These are phyloP conservation scores for Jaapia argillacea DNA, from an alignment of 768 basidiomycete genomes.

Conservation along the genomic window DNA sequence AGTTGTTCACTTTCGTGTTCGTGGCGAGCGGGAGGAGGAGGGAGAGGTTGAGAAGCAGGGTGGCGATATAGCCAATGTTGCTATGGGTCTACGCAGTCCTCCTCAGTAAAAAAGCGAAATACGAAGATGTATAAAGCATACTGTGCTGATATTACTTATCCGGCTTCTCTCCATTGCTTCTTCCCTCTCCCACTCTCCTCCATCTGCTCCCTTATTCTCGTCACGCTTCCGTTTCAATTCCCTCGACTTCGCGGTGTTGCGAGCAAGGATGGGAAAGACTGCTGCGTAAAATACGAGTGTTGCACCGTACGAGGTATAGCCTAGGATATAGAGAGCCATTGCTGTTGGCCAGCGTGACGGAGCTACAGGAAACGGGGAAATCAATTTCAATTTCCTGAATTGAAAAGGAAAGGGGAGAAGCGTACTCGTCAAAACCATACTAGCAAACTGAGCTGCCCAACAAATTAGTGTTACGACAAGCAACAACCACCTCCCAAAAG, in stretches of 20 bases:
- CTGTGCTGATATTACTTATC: constrained; percentile 79
- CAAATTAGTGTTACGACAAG: constrained; percentile 61
- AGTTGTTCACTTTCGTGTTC: constrained; percentile 64
- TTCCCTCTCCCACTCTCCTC: constrained; percentile 63
- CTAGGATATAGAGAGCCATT: constrained; percentile 73
- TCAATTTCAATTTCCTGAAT: too few relatives aligned
- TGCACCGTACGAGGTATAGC: constrained; percentile 72
- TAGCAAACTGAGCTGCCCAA: constrained; percentile 75
- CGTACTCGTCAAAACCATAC: constrained; percentile 63
- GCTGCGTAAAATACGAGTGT: constrained; percentile 78
- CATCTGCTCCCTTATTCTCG: too few relatives aligned
- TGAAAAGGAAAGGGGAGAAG: constrained; percentile 4
- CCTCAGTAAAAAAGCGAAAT: background rate
- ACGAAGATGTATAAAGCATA: constrained; percentile 19
- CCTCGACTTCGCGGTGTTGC: constrained; percentile 61
- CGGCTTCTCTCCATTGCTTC: constrained; percentile 78
- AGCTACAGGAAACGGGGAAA: constrained; percentile 26
- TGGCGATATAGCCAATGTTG: constrained; percentile 65
- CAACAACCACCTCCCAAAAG: constrained; percentile 74
- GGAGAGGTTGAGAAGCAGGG: constrained; percentile 56
- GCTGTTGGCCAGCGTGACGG: constrained; percentile 64
- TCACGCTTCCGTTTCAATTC: constrained; percentile 45
- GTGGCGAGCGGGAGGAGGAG: constrained; percentile 52
- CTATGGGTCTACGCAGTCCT: constrained; percentile 57
- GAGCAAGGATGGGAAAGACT: constrained; percentile 69